Evolutionary conservation across 352 stramenopile genomes (phyloP).

Genomic region (Albugo laibachii): DNA sequence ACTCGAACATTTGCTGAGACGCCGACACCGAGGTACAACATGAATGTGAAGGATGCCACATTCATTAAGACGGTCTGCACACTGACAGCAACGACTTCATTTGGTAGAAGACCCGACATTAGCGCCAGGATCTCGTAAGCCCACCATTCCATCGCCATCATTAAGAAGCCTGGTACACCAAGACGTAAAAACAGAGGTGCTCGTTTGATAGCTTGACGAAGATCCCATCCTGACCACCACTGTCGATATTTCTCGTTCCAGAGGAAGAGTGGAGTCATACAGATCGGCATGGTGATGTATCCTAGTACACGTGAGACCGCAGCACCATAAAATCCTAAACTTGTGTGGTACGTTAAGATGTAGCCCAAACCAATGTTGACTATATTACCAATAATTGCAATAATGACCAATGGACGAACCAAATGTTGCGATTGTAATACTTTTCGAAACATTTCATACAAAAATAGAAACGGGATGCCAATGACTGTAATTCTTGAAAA

Average conservation of each 20-base stretch:
- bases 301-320: constrained; percentile 36
- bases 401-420: constrained; percentile 30
- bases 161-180: constrained; percentile 24
- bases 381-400: constrained; percentile 30
- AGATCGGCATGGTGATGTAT: constrained; percentile 26
- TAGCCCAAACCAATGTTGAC: constrained; percentile 51
- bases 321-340: constrained; percentile 48
- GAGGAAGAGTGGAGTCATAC: constrained; percentile 12
- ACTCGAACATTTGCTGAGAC: constrained; percentile 36
- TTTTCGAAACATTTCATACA: constrained; percentile 60
- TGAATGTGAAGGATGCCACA: constrained; percentile 38
- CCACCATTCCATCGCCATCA: constrained; percentile 52
- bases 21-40: constrained; percentile 31
- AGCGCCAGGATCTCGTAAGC: constrained; percentile 42
- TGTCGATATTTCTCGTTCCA: constrained; percentile 11
- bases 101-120: constrained; percentile 22
- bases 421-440: constrained; percentile 56
- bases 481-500: constrained; percentile 40
- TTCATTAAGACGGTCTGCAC: constrained; percentile 42
- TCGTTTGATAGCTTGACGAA: constrained; percentile 14
- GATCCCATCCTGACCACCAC: constrained; percentile 30
- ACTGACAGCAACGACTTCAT: constrained; percentile 27
- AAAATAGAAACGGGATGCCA: constrained; percentile 53
- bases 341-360: constrained; percentile 45
- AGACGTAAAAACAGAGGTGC: constrained; percentile 23